Evolutionary conservation across 805 yeast species (phyloP).

Genomic region (Kuraishia floccosa): DNA sequence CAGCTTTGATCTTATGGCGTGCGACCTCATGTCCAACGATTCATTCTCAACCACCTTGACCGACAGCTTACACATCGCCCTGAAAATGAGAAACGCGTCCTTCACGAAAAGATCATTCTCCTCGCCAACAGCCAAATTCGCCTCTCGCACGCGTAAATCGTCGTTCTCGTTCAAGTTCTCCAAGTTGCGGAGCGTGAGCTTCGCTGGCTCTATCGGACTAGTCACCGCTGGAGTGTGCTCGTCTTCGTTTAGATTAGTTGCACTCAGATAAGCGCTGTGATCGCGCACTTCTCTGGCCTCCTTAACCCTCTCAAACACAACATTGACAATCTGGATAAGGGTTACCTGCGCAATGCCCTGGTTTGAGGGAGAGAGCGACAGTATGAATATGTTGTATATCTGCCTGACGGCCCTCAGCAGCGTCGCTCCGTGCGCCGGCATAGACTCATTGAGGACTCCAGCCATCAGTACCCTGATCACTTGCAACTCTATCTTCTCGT

Average conservation of each 20-base stretch:
- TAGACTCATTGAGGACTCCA: slow-evolving; percentile 68
- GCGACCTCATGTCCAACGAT: slow-evolving; percentile 76
- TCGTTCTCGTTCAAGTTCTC: slow-evolving; percentile 47
- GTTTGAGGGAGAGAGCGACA: slow-evolving; percentile 70
- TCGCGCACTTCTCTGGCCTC: background rate
- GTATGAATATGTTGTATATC: slow-evolving; percentile 83
- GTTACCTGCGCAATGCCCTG: slow-evolving; percentile 96
- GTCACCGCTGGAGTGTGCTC: background rate
- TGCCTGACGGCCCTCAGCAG: slow-evolving; percentile 85
- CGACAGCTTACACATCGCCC: slow-evolving; percentile 92
- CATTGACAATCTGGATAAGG: slow-evolving; percentile 78
- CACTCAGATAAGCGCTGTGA: background rate
- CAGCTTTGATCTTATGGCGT: slow-evolving; percentile 84
- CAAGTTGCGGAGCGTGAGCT: slow-evolving; percentile 47
- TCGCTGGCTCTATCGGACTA: background rate
- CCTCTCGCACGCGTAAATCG: slow-evolving; percentile 38
- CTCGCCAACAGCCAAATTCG: slow-evolving; percentile 29
- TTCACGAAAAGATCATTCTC: slow-evolving; percentile 66
- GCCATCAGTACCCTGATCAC: slow-evolving; percentile 87
- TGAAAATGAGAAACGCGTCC: slow-evolving; percentile 85
- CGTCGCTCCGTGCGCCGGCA: slow-evolving; percentile 85
- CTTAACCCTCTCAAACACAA: slow-evolving; percentile 64
- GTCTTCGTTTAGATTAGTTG: background rate
- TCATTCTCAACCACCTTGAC: slow-evolving; percentile 74
- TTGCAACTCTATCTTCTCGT: slow-evolving; percentile 81